phyloP scores from a whole-genome alignment of 352 stramenopile species.

The Aphanomyces astaci region DNA sequence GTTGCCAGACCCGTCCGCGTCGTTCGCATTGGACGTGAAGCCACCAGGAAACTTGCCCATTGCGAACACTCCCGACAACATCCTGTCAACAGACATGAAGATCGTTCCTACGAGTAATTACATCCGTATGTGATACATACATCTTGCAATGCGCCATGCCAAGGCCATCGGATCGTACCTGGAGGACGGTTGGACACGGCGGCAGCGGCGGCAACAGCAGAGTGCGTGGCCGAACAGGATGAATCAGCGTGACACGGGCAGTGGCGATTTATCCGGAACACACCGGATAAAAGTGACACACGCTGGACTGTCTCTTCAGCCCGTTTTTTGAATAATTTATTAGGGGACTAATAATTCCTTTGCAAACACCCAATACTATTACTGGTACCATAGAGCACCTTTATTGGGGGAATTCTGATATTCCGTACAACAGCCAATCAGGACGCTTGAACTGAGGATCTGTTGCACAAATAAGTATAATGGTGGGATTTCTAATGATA shows the following conservation, averaged over 20 bases:
- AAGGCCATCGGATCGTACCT: too few relatives aligned
- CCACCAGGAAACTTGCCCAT: neutral
- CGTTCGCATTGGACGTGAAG: neutral
- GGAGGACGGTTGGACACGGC: neutral
- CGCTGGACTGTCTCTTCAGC: neutral
- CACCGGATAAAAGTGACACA: neutral
- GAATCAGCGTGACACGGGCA: neutral
- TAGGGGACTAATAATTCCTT: too few relatives aligned
- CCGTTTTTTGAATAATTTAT: too few relatives aligned
- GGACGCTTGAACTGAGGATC: too few relatives aligned
- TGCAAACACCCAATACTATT: too few relatives aligned
- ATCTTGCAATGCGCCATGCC: too few relatives aligned
- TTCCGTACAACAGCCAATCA: too few relatives aligned
- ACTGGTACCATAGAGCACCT: too few relatives aligned
- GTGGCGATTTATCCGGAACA: neutral
- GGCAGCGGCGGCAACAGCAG: neutral
- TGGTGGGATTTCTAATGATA: too few relatives aligned
- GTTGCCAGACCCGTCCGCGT: neutral
- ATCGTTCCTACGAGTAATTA: neutral
- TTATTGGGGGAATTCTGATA: too few relatives aligned
- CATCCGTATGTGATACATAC: too few relatives aligned
- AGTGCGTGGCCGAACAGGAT: neutral
- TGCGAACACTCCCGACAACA: neutral
- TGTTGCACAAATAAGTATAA: too few relatives aligned
- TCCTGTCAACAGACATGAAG: conserved; percentile 1